Base-by-base conservation (phyloP, 805 yeast genomes). In the Candida nonsorbophila region DNA sequence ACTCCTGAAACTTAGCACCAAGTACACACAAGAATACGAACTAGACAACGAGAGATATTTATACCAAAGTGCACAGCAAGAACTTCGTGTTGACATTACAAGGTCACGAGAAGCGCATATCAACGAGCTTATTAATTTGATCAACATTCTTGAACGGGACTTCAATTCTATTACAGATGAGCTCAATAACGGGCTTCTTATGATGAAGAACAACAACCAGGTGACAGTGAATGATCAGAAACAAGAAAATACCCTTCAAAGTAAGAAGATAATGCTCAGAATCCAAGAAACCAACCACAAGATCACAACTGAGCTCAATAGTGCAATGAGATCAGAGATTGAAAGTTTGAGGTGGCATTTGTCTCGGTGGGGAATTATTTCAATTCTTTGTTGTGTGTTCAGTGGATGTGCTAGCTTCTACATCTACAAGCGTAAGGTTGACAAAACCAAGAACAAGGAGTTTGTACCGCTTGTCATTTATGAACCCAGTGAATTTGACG, bases 341-440 rank as follows among this genome's bases (percentile, higher is more conserved):
- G 98, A 90, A 56, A 76, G 79, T 34, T 67, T 90, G 37, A 69
- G 97, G 44, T 90, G 98, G 98, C 86, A 85, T 47, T 76, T 90
- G 25, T 87, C 96, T 2, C 68, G 96, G 33, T 74, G 92, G 51
- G 97, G 97, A 7, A 62, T 92, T 19, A 65, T 84, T 24, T 84
- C 92, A 2, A 79, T 87, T 19, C 55, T 83, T 14, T 62, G 78
- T 1, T 67, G 81, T 38, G 84, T 84, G 1, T 72, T 76, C 32
- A 65, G 76, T 14, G 66, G 62, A 3, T 62, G 66, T 38, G 51
- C 61, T 14, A 66, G 79, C 4, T 67, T 84, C 53, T 72, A 77
- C 41, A 74, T 78, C 14, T 53, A 49, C 36, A 49, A 51, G 39
- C 40, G 41, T 12, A 52, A 48, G 27, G 34, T 40, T 8, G 41